phyloP scores from a whole-genome alignment of 805 yeast species.

The Grigorovia yakushimaensis region DNA sequence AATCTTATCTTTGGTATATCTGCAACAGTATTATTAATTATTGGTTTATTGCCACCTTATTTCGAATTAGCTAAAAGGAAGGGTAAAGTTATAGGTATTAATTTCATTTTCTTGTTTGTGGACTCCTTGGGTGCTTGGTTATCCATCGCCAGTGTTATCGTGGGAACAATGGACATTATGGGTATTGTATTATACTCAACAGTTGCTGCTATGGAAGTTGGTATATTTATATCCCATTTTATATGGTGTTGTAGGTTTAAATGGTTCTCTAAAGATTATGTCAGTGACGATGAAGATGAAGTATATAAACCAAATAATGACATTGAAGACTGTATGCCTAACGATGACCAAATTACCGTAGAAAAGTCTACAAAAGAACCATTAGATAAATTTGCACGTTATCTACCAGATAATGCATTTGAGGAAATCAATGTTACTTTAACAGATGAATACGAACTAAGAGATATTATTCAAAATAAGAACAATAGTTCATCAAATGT shows the following conservation, averaged over 20 bases:
- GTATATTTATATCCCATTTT: conserved; percentile 60
- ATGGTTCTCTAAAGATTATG: conserved; percentile 13
- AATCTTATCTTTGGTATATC: conserved; percentile 66
- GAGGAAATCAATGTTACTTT: not conserved
- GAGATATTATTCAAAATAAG: not conserved
- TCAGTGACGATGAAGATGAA: not conserved
- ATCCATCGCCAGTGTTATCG: conserved; percentile 51
- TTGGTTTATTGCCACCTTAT: conserved; percentile 84
- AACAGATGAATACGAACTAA: not conserved
- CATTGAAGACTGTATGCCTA: too few species aligned
- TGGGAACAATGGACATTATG: conserved; percentile 62
- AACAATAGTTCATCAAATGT: conserved; percentile 2
- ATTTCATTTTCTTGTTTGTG: conserved; percentile 63
- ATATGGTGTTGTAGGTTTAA: conserved; percentile 53
- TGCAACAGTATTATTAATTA: conserved; percentile 67
- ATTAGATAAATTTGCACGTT: not conserved
- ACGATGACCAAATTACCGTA: not conserved
- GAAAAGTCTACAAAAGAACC: conserved; percentile 5
- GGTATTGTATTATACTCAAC: conserved; percentile 68
- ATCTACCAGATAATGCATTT: not conserved
- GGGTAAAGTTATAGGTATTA: conserved; percentile 84
- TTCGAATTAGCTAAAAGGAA: conserved; percentile 68
- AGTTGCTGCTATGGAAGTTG: conserved; percentile 66
- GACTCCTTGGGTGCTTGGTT: conserved; percentile 80
- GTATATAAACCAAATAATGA: too few species aligned